These are phyloP conservation scores for Penicillium brevicompactum DNA, from an alignment of 2,329 filamentous ascomycete genomes.

Conservation along the genomic window DNA sequence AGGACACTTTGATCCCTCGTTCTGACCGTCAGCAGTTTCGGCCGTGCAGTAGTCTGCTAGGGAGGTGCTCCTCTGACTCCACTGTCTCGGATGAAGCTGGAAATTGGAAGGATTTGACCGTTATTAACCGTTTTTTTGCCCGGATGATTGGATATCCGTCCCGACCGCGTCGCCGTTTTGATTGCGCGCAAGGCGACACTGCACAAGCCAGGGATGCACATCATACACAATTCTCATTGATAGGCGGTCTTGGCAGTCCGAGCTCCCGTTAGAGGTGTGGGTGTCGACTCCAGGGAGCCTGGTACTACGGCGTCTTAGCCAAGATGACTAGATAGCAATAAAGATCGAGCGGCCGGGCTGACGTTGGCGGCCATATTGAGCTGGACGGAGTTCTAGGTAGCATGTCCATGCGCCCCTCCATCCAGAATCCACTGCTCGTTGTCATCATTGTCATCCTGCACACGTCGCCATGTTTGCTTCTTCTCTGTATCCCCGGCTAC, in stretches of 20 bases:
- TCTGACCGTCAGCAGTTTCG: neutral
- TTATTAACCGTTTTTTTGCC: constrained; percentile 1
- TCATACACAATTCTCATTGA: neutral
- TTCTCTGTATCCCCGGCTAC: constrained; percentile 31
- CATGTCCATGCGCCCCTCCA: constrained; percentile 44
- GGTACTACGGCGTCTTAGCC: neutral
- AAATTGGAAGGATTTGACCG: neutral
- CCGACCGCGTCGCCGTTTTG: neutral
- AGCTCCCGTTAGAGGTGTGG: neutral
- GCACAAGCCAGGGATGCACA: neutral
- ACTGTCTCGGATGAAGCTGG: neutral
- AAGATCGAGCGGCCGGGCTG: neutral
- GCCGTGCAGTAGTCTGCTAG: neutral
- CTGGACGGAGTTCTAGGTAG: neutral
- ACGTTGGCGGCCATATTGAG: neutral
- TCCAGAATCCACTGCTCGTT: constrained; percentile 53
- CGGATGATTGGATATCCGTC: constrained; percentile 1
- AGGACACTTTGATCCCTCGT: neutral
- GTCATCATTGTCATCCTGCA: constrained; percentile 51
- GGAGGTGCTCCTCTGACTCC: neutral
- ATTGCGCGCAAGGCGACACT: neutral
- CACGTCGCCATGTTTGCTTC: constrained; percentile 49
- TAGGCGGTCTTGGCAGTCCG: neutral
- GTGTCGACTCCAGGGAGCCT: neutral
- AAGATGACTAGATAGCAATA: neutral